Evolutionary conservation across 176 grass and related monocot genomes (phyloP).

Genomic region (Hyparrhenia diplandra): DNA sequence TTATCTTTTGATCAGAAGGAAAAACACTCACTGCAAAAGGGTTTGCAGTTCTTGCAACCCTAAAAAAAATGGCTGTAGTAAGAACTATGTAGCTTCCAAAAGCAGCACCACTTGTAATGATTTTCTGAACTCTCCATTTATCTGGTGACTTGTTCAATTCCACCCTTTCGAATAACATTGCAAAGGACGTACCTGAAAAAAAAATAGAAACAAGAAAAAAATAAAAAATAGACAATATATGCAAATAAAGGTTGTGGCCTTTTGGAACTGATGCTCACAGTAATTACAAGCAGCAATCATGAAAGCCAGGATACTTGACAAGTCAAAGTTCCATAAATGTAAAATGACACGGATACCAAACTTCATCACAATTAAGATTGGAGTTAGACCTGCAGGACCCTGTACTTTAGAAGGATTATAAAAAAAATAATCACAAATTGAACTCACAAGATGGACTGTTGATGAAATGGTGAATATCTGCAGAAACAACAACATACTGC

Average conservation of each 20-base stretch:
- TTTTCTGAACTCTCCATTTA: conserved; percentile 29
- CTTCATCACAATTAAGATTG: conserved; percentile 35
- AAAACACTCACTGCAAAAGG: conserved; percentile 23
- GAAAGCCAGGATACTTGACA: conserved; percentile 32
- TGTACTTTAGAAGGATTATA: background rate
- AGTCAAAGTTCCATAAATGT: conserved; percentile 33
- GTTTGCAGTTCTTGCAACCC: background rate
- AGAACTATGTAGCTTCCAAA: conserved; percentile 41
- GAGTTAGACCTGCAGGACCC: conserved; percentile 18
- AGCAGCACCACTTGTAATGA: conserved; percentile 32
- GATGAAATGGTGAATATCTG: conserved; percentile 49
- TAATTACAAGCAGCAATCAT: conserved; percentile 25
- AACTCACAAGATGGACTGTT: conserved; percentile 47
- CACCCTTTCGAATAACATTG: conserved; percentile 42
- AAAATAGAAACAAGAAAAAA: background rate
- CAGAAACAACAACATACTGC: conserved; percentile 14
- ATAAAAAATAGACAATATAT: background rate
- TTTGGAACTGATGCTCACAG: conserved; percentile 28
- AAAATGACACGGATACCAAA: conserved; percentile 33
- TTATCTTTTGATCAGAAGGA: conserved; percentile 11
- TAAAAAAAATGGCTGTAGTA: conserved; percentile 34
- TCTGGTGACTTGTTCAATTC: conserved; percentile 27
- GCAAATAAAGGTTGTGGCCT: background rate
- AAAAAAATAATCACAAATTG: background rate
- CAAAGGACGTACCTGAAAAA: conserved; percentile 37